These are phyloP conservation scores for Pascua sp. DNA, from an alignment of 1,284 basidiomycete species.

Conservation along the genomic window DNA sequence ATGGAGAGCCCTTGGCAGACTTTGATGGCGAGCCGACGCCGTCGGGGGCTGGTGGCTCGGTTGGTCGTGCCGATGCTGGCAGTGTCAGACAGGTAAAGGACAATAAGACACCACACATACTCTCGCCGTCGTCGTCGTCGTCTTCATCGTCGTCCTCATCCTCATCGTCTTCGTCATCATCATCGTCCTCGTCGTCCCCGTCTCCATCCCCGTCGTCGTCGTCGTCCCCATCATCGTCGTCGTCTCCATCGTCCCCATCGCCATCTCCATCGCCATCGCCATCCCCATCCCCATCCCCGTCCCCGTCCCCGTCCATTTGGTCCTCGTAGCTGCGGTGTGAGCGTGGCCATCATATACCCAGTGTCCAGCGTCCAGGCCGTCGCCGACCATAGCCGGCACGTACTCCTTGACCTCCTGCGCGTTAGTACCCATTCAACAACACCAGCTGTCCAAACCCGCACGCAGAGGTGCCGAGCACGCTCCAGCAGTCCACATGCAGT, in stretches of 20 bases:
- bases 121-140: slow-evolving; percentile 16
- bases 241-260: slow-evolving; percentile 23
- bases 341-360: no score
- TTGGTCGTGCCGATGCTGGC: neutral
- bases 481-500: neutral
- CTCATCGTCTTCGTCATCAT: slow-evolving; percentile 22
- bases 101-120: no score
- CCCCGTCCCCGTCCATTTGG: slow-evolving; percentile 17
- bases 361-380: no score
- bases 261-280: slow-evolving; percentile 21
- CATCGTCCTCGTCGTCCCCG: slow-evolving; percentile 26
- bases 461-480: no score
- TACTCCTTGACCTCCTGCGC: no score
- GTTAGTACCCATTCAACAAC: no score
- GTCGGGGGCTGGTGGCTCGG: neutral
- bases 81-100: no score
- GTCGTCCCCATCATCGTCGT: slow-evolving; percentile 27
- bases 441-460: no score
- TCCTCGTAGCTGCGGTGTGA: slow-evolving; percentile 10
- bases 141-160: slow-evolving; percentile 24
- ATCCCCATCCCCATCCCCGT: slow-evolving; percentile 16
- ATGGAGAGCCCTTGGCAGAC: no score
- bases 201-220: slow-evolving; percentile 27
- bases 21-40: slow-evolving; percentile 1
- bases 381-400: no score